Base-by-base conservation (phyloP, 345 rosid species). In the Murraya paniculata region DNA sequence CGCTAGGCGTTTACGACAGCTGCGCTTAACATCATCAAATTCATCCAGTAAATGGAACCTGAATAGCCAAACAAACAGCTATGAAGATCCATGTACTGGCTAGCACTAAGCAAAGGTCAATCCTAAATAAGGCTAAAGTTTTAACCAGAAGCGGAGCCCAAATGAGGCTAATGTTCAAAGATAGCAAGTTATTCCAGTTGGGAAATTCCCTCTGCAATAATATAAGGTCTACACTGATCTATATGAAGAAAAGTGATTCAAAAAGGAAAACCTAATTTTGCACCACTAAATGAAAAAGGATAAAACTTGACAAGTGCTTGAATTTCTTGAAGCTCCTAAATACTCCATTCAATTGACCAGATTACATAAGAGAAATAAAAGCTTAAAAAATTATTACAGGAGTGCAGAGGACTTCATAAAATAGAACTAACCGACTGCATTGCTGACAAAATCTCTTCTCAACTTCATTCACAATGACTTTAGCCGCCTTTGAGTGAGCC, bases 41-140 rank as follows among this genome's bases (percentile, higher is more conserved):
- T 95, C 98, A 83, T 81, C 85, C 84, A 95, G 91, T 85, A 89
- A 85, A 81, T 93, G 98, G 82, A 95, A 95, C 97, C 98, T 95
- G 88, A 48, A 79, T 83, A 56, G 69, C 77, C 76, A 72, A 83
- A 75, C 74, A 70, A 30, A 62, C 78, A 72, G 61, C 45, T 45
- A 79, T 64, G 27, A 48, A 57, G 30, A 74, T 11, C 60, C 18
- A 39, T 73, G 38, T 25, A 39, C 25, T 21, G 19, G 41, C 25
- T 28, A 27, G 36, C 2, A 61, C 24, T 28, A 31, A 61, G 28
- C 53, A 38, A 60, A 19, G 19, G 36, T 48, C 28, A 56, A 59
- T 7, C 6, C 28, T 53, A 27, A 41, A n/a, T 61, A 48, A 66
- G 64, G 30, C 45, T 69, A 66, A 64, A 9, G 33, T 28, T 65